These are phyloP conservation scores for Candida methanosorbosa DNA, from an alignment of 805 yeast species.

Conservation along the genomic window DNA sequence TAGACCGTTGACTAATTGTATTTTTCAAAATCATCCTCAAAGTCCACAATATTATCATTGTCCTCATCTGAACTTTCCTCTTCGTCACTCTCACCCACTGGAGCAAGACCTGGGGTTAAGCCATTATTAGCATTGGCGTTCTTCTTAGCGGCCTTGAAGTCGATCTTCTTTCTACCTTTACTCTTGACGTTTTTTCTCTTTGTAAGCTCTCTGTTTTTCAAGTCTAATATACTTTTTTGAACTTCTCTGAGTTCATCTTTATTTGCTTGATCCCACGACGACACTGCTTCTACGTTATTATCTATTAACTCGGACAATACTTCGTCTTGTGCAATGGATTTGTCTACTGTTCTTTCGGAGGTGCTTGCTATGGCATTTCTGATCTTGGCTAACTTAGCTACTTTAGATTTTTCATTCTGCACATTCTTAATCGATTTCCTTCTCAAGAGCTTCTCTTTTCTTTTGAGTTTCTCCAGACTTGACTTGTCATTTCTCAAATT, in stretches of 20 bases:
- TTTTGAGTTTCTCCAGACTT: constrained; percentile 9
- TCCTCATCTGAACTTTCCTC: constrained; percentile 20
- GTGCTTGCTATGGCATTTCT: constrained; percentile 32
- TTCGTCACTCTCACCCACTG: constrained; percentile 59
- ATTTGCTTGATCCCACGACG: constrained; percentile 31
- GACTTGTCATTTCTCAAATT: constrained; percentile 9
- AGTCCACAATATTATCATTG: constrained; percentile 1
- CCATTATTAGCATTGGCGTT: constrained; percentile 48
- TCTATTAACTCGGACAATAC: too few species aligned
- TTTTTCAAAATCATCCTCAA: constrained; percentile 23
- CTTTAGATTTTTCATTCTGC: constrained; percentile 6
- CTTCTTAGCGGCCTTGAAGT: constrained; percentile 31
- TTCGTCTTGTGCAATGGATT: constrained; percentile 24
- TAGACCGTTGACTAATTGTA: constrained; percentile 9
- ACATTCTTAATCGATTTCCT: constrained; percentile 9
- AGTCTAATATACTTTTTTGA: constrained; percentile 32
- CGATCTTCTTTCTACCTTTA: constrained; percentile 20
- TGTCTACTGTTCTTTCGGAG: constrained; percentile 33
- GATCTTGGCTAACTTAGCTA: constrained; percentile 15
- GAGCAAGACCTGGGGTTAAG: constrained; percentile 80
- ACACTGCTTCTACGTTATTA: constrained; percentile 27
- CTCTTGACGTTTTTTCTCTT: constrained; percentile 25
- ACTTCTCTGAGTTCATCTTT: constrained; percentile 32
- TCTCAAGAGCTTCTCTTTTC: constrained; percentile 10
- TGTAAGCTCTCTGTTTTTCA: constrained; percentile 34